Evolutionary conservation across 768 basidiomycete genomes (phyloP).

Genomic region (Mycena epipterygia): DNA sequence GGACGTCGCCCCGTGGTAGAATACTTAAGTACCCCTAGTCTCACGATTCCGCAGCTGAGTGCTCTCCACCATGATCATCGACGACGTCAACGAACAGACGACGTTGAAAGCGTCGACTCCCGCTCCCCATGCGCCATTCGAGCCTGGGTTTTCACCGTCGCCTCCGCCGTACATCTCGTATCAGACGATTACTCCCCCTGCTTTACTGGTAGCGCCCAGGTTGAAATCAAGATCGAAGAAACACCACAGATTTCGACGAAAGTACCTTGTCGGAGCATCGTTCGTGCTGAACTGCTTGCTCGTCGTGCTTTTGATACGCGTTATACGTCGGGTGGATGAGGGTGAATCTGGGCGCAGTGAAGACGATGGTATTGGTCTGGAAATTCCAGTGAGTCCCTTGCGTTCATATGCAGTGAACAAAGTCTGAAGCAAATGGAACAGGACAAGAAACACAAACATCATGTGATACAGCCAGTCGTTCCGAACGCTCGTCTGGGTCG

Average conservation of each 20-base stretch:
- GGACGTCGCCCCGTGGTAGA: too few relatives aligned
- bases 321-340: not conserved
- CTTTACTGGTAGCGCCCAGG: conserved; percentile 10
- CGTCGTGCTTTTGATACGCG: conserved; percentile 7
- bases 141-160: not conserved
- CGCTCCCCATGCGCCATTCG: not conserved
- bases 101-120: conserved; percentile 12
- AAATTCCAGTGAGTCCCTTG: not conserved
- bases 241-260: conserved; percentile 6
- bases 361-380: not conserved
- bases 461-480: conserved; percentile 6
- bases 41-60: conserved; percentile 5
- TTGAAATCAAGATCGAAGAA: conserved; percentile 11
- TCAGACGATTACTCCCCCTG: conserved; percentile 24
- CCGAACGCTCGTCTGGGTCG: conserved; percentile 26
- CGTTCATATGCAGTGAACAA: not conserved
- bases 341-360: not conserved
- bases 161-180: conserved; percentile 36
- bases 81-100: conserved; percentile 23
- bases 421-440: not conserved
- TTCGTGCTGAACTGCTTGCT: conserved; percentile 29
- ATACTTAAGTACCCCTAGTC: not conserved
- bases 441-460: not conserved
- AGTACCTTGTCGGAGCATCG: conserved; percentile 14
- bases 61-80: conserved; percentile 31